These are phyloP conservation scores for Lipomyces yamadae DNA, from an alignment of 805 yeast species.

Conservation along the genomic window DNA sequence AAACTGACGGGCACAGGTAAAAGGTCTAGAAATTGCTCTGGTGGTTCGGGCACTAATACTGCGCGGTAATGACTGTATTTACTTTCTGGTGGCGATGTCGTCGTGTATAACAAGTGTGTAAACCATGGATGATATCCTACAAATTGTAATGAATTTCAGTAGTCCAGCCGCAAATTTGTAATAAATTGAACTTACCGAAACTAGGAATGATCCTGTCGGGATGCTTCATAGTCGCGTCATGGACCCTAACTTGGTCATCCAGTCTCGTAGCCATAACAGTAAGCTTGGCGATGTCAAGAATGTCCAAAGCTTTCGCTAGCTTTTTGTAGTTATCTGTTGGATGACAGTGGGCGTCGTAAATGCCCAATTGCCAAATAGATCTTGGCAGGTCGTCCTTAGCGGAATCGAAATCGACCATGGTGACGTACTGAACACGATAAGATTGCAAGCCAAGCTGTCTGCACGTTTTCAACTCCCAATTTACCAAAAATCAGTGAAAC, in stretches of 20 bases:
- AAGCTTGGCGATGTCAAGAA: conserved; percentile 37
- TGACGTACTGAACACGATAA: neutral
- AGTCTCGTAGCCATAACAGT: conserved; percentile 48
- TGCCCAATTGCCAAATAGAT: conserved; percentile 18
- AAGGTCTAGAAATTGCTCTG: conserved; percentile 47
- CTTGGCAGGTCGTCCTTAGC: neutral
- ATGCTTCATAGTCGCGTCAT: conserved; percentile 38
- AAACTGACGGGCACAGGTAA: conserved; percentile 69
- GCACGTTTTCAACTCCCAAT: neutral
- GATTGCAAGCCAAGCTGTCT: neutral
- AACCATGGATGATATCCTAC: conserved; percentile 93
- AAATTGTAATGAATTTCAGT: neutral
- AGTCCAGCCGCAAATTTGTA: neutral
- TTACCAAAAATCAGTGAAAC: too few species aligned
- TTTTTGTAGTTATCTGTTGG: conserved; percentile 45
- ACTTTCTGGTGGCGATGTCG: conserved; percentile 31
- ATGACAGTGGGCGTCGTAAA: conserved; percentile 50
- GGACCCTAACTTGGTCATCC: conserved; percentile 46
- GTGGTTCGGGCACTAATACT: conserved; percentile 54
- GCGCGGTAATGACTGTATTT: conserved; percentile 61
- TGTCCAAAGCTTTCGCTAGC: conserved; percentile 29
- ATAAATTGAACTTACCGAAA: conserved; percentile 39
- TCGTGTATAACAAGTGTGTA: conserved; percentile 62
- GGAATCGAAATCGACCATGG: neutral
- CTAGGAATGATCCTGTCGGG: conserved; percentile 46